Base-by-base conservation (phyloP, 177 flowering plant genomes). In the Telopea speciosissima region DNA sequence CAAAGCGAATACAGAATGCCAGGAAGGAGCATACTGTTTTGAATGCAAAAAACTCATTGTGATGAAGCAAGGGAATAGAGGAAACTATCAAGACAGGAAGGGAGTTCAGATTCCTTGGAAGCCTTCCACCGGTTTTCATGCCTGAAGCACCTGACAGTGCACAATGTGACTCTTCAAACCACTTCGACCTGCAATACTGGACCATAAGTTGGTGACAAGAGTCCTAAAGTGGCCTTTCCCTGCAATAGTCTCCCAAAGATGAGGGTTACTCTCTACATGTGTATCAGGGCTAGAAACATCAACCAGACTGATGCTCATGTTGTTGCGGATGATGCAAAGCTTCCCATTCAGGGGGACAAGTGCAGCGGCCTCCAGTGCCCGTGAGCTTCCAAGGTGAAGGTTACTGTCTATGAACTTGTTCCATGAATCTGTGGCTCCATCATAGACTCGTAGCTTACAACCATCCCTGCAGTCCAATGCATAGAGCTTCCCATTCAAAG, bases 391-490 rank as follows among this genome's bases (percentile, higher is more conserved):
- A 16, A 84, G 72, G 74, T 85, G 89, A 25, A 82, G 74, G 76
- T 58, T 58, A 7, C 61, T 58, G 23, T 58, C 61, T n/a, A 58
- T 58, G 23, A 58, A 58, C 8, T 58, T 58, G 61, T 58, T 58
- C 61, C 61, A 58, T 58, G 61, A 58, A 58, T 58, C 61, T 58
- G 61, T 4, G 24, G 77, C 75, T 25, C 63, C 79, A 65, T 85
- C 87, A 70, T 84, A 84, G 25, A 81, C 82, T 77, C 83, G 79
- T 19, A 85, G 83, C 75, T 84, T 83, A 82, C 87, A 85, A 16
- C 89, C 89, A 73, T 84, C 89, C 63, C 76, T 84, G 68, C 89
- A 85, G 73, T 81, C 87, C 75, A 82, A 70, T 9, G 84, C 87
- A 77, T 82, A 84, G 61, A 85, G 85, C 59, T 75, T 73, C 44